phyloP scores from a whole-genome alignment of 768 basidiomycete species.

The Macrocybe gigantea region DNA sequence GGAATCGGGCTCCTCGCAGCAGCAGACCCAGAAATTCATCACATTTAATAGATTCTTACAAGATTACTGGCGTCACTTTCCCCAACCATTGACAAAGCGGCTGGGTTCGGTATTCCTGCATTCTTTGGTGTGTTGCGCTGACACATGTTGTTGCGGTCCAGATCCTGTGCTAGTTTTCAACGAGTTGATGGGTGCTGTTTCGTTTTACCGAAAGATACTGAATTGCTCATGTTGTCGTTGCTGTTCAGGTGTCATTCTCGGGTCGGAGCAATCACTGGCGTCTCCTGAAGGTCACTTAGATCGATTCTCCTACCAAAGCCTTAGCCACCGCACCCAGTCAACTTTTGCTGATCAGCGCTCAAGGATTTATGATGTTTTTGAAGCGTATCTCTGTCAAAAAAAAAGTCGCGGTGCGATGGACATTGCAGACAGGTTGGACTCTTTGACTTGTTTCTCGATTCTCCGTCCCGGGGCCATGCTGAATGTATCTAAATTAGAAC shows the following conservation, averaged over 20 bases:
- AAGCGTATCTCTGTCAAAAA: slow-evolving; percentile 44
- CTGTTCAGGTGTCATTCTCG: slow-evolving; percentile 53
- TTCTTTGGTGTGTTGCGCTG: background rate
- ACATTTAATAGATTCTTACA: slow-evolving; percentile 28
- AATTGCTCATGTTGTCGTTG: background rate
- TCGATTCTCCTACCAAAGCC: slow-evolving; percentile 33
- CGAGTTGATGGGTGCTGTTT: slow-evolving; percentile 52
- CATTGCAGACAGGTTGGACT: slow-evolving; percentile 49
- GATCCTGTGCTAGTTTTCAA: slow-evolving; percentile 60
- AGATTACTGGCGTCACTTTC: slow-evolving; percentile 57
- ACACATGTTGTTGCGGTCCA: slow-evolving; percentile 15
- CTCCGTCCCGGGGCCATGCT: too few species aligned
- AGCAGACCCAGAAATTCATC: background rate
- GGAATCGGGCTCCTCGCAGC: background rate
- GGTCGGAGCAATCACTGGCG: slow-evolving; percentile 49
- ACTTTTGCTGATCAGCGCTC: slow-evolving; percentile 47
- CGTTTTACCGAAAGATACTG: background rate
- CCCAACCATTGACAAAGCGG: slow-evolving; percentile 42
- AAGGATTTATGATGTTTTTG: slow-evolving; percentile 48
- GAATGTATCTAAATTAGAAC: background rate
- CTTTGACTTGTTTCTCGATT: background rate
- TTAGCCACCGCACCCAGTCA: slow-evolving; percentile 38
- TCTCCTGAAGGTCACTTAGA: slow-evolving; percentile 34
- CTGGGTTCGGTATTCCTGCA: slow-evolving; percentile 34
- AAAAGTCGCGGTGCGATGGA: slow-evolving; percentile 38